A percentile compares a stretch with the other conserved stretches of the same genome.
Evolutionary conservation across 495 filamentous ascomycete species (phyloP).

Genomic region (Chaetomidium leptoderma): DNA sequence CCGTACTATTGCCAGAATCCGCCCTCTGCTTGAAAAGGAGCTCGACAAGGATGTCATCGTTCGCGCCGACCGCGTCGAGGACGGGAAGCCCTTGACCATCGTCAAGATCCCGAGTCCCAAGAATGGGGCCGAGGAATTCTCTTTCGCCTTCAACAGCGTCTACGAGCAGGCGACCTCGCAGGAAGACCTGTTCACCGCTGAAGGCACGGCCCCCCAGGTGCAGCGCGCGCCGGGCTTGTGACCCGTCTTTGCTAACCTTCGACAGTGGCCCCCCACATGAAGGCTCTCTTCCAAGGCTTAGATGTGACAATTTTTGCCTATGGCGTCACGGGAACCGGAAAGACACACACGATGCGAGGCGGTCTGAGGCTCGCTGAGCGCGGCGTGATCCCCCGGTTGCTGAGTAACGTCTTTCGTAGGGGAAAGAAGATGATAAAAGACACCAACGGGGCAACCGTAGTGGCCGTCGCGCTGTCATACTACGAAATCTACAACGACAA

Average conservation of each 20-base stretch:
- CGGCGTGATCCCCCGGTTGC: constrained; percentile 83
- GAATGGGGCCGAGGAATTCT: constrained; percentile 84
- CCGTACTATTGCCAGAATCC: constrained; percentile 82
- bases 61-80: constrained; percentile 52
- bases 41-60: constrained; percentile 81
- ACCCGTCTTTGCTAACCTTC: constrained; percentile 11
- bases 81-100: constrained; percentile 56
- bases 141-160: constrained; percentile 92
- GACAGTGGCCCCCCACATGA: constrained; percentile 59
- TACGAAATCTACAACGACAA: constrained; percentile 99
- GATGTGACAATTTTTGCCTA: constrained; percentile 96
- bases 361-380: constrained; percentile 83
- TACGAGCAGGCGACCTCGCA: constrained; percentile 77
- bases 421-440: constrained; percentile 87
- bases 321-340: constrained; percentile 91
- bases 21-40: constrained; percentile 81
- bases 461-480: constrained; percentile 80
- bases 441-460: constrained; percentile 64
- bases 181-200: constrained; percentile 78
- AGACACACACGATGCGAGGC: constrained; percentile 97
- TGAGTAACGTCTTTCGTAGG: constrained; percentile 81
- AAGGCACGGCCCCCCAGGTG: constrained; percentile 75
- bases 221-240: background rate
- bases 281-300: constrained; percentile 88
- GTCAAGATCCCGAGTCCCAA: constrained; percentile 93